Percentiles rank a stretch among this genome's conserved stretches.
These are phyloP conservation scores for Raffaelea albimanens DNA, from an alignment of 2,329 filamentous ascomycete genomes.

Conservation along the genomic window DNA sequence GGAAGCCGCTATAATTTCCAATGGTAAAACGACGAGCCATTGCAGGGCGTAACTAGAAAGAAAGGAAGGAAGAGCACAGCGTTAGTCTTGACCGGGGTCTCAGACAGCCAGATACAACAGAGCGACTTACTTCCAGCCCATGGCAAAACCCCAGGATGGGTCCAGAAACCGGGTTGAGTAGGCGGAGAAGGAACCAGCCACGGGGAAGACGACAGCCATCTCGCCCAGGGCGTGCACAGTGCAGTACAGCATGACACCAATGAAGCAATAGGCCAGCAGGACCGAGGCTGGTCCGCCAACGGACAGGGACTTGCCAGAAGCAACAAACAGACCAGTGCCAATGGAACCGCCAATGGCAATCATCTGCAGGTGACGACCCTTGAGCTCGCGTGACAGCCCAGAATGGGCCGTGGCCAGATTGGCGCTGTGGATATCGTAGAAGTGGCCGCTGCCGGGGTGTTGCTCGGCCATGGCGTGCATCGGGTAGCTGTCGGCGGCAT, in stretches of 20 bases:
- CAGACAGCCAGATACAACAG: no score
- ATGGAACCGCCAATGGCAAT: conserved; percentile 94
- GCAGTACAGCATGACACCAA: conserved; percentile 83
- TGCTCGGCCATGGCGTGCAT: conserved; percentile 19
- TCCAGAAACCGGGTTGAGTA: conserved; percentile 90
- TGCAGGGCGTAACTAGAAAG: conserved; percentile 66
- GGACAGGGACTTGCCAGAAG: conserved; percentile 62
- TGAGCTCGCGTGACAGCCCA: conserved; percentile 66
- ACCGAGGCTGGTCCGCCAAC: conserved; percentile 70
- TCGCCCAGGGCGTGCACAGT: conserved; percentile 89
- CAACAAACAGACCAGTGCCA: conserved; percentile 82
- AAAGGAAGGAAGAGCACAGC: no score
- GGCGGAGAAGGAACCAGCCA: conserved; percentile 84
- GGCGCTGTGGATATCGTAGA: conserved; percentile 46
- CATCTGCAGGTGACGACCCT: conserved; percentile 87
- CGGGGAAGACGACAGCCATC: conserved; percentile 80
- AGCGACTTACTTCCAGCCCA: conserved; percentile 75
- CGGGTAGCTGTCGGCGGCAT: conserved; percentile 2
- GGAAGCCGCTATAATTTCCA: conserved; percentile 81
- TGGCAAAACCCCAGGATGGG: conserved; percentile 88
- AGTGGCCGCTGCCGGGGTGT: conserved; percentile 29
- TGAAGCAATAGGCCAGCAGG: conserved; percentile 66
- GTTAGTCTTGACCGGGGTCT: not conserved
- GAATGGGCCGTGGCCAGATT: conserved; percentile 68
- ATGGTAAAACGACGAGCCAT: conserved; percentile 74